Evolutionary conservation across 2,329 filamentous ascomycete genomes (phyloP).

Genomic region (Bisporella sp.): DNA sequence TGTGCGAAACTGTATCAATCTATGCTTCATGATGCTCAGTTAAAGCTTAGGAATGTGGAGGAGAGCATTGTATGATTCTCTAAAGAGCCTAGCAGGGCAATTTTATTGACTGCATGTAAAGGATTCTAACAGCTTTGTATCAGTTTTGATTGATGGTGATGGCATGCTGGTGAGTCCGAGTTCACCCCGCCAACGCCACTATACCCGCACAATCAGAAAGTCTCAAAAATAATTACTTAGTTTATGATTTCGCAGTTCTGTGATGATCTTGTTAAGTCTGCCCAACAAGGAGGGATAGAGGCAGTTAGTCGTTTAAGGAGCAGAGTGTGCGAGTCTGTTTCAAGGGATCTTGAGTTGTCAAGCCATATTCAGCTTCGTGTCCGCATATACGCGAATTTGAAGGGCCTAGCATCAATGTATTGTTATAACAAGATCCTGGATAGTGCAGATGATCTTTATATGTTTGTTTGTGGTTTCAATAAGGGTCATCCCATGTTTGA

Average conservation of each 20-base stretch:
- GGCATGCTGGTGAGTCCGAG: conserved; percentile 29
- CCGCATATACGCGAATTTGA: conserved; percentile 33
- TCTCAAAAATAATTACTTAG: not conserved
- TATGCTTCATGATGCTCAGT: not conserved
- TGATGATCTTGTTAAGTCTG: not conserved
- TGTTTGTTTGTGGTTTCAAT: conserved; percentile 35
- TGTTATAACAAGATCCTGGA: conserved; percentile 22
- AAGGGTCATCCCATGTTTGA: conserved; percentile 31
- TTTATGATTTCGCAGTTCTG: not conserved
- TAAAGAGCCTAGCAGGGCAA: not conserved
- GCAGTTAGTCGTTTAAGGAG: not conserved
- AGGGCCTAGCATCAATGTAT: conserved; percentile 30
- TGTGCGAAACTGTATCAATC: conserved; percentile 6
- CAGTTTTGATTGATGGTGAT: conserved; percentile 33
- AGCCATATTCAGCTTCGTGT: conserved; percentile 25
- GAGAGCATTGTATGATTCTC: not conserved
- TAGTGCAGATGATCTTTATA: conserved; percentile 19
- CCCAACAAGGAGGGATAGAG: not conserved
- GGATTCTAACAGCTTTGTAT: conserved; percentile 21
- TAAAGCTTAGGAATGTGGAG: not conserved
- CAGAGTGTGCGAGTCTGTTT: conserved; percentile 4
- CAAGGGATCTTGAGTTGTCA: conserved; percentile 4
- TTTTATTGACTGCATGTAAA: not conserved
- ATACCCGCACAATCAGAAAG: not conserved
- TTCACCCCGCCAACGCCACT: not conserved